Conservation (phyloP, 2,329 filamentous ascomycete genomes). For the Botrytis fabae region DNA sequence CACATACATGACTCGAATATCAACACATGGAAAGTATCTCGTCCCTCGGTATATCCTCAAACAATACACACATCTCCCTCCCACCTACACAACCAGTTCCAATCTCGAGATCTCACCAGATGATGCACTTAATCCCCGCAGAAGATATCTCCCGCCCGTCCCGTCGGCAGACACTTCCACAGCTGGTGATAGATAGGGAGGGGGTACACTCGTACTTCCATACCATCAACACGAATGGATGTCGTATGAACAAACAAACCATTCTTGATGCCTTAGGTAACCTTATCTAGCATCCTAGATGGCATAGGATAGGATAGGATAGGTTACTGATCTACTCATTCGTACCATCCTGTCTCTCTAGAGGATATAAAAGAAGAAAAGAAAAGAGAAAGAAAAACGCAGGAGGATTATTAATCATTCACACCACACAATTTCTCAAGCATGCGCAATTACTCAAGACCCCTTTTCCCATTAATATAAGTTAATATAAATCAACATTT, state of each 20-base stretch:
- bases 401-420: background rate
- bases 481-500: background rate
- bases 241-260: background rate
- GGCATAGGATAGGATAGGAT: background rate
- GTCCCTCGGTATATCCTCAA: background rate
- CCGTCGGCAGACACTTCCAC: background rate
- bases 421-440: too few species aligned
- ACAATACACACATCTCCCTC: background rate
- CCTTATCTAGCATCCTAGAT: background rate
- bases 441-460: background rate
- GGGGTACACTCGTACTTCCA: background rate
- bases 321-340: background rate
- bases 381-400: background rate
- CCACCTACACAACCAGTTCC: background rate
- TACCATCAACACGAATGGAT: background rate
- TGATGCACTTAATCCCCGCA: background rate
- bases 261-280: background rate
- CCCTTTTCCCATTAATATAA: background rate
- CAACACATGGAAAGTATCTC: background rate
- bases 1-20: background rate
- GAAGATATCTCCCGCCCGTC: background rate
- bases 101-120: slow-evolving; percentile 2
- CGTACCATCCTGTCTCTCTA: background rate
- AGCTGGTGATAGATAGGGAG: too few species aligned
- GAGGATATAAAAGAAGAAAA: background rate